Percentiles rank a stretch among this genome's conserved stretches.
Evolutionary conservation across 1,139 yeast genomes (phyloP).

Genomic region (Scheffersomyces cryptocercus): DNA sequence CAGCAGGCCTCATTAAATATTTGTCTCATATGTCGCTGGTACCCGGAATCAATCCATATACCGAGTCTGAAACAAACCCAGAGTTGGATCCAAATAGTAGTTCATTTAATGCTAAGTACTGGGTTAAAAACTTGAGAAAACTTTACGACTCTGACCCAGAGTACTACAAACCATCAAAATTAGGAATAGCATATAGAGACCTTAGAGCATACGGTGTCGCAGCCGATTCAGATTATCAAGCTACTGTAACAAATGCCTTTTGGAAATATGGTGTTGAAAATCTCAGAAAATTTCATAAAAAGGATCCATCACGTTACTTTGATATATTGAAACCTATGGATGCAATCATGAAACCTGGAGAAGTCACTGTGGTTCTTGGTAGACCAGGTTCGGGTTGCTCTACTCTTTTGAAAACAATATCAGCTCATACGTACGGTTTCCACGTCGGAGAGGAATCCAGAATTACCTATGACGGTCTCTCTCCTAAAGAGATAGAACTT

Average conservation of each 20-base stretch:
- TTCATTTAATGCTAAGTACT: slow-evolving; percentile 60
- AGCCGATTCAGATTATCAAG: slow-evolving; percentile 76
- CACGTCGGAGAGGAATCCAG: slow-evolving; percentile 52
- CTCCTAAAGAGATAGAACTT: slow-evolving; percentile 17
- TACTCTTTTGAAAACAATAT: slow-evolving; percentile 69
- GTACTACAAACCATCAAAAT: slow-evolving; percentile 58
- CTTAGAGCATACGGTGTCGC: slow-evolving; percentile 76
- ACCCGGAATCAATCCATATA: slow-evolving; percentile 47
- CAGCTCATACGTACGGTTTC: slow-evolving; percentile 74
- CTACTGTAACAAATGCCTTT: slow-evolving; percentile 61
- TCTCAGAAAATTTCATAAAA: slow-evolving; percentile 18
- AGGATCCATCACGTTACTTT: slow-evolving; percentile 29
- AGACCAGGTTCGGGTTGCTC: slow-evolving; percentile 89
- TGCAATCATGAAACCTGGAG: slow-evolving; percentile 68
- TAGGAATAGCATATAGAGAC: slow-evolving; percentile 71
- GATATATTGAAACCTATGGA: slow-evolving; percentile 70
- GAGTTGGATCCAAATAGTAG: slow-evolving; percentile 43
- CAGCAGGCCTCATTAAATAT: slow-evolving; percentile 27
- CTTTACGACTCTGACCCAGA: slow-evolving; percentile 60
- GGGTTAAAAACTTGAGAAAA: slow-evolving; percentile 72
- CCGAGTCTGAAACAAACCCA: slow-evolving; percentile 8
- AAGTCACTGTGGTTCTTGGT: slow-evolving; percentile 73
- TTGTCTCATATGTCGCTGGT: slow-evolving; percentile 53
- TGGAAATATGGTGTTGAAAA: slow-evolving; percentile 17
- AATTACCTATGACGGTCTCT: slow-evolving; percentile 28